Conservation (phyloP, 2,329 filamentous ascomycete species). For the Fusarium metavorans region DNA sequence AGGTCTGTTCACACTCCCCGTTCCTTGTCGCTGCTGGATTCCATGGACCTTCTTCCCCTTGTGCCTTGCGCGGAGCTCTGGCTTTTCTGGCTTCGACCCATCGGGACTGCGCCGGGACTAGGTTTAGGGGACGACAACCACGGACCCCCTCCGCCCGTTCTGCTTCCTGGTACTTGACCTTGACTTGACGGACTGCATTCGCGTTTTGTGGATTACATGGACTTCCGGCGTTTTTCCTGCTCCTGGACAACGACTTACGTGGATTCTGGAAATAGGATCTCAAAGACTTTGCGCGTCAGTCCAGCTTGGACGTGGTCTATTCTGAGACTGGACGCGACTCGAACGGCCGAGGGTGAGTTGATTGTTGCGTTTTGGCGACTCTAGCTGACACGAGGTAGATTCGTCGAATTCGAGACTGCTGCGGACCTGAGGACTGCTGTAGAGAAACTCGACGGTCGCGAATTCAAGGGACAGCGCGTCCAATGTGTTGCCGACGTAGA, state of each 20-base stretch:
- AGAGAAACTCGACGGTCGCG: constrained; percentile 91
- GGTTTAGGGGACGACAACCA: constrained; percentile 46
- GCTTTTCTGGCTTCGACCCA: constrained; percentile 46
- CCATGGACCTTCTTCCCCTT: constrained; percentile 51
- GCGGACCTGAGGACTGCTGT: constrained; percentile 90
- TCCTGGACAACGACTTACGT: constrained; percentile 81
- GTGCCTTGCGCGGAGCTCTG: constrained; percentile 48
- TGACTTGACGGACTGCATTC: constrained; percentile 54
- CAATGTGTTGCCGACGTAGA: constrained; percentile 86
- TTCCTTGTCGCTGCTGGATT: constrained; percentile 64
- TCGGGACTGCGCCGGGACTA: constrained; percentile 43
- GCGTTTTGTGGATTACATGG: constrained; percentile 53
- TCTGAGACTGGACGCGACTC: constrained; percentile 76
- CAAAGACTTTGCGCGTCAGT: constrained; percentile 98
- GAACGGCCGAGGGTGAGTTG: constrained; percentile 87
- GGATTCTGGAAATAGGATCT: constrained; percentile 91
- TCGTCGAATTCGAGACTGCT: constrained; percentile 97
- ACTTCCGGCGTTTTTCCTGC: constrained; percentile 47
- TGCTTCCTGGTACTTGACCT: constrained; percentile 50
- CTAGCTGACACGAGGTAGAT: constrained; percentile 65
- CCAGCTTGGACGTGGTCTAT: constrained; percentile 97
- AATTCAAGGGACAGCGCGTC: constrained; percentile 92
- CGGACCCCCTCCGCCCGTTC: constrained; percentile 41
- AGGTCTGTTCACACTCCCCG: constrained; percentile 87
- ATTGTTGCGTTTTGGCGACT: neutral